Evolutionary conservation across 768 basidiomycete species (phyloP).

Genomic region (Boletus rufocinnamomeus): DNA sequence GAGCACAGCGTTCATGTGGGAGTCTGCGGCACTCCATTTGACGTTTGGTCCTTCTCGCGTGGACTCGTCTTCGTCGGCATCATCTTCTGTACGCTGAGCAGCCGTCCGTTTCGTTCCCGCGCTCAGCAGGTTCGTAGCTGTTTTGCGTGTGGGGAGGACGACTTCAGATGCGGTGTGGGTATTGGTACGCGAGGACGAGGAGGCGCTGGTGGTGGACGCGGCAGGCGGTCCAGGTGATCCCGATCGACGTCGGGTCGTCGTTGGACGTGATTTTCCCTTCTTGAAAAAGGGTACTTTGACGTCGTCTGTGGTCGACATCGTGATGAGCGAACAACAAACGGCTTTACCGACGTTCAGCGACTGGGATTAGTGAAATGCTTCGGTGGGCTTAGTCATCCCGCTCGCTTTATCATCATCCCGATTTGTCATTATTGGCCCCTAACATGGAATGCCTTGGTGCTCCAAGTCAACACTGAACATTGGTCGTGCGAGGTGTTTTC

Average conservation of each 20-base stretch:
- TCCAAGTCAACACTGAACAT: not conserved
- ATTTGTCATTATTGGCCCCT: slow-evolving; percentile 20
- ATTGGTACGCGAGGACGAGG: slow-evolving; percentile 28
- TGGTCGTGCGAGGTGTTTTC: not conserved
- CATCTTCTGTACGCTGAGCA: slow-evolving; percentile 49
- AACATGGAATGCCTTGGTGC: not conserved
- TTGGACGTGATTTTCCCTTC: slow-evolving; percentile 77
- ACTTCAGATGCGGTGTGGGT: slow-evolving; percentile 53
- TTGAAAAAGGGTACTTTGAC: slow-evolving; percentile 86
- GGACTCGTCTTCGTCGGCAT: slow-evolving; percentile 49
- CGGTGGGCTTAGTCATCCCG: slow-evolving; percentile 22
- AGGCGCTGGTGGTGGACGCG: slow-evolving; percentile 18
- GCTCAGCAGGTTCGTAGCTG: slow-evolving; percentile 67
- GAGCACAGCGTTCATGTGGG: slow-evolving; percentile 69
- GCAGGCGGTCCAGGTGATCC: slow-evolving; percentile 51
- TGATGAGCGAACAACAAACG: slow-evolving; percentile 4
- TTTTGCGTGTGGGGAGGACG: slow-evolving; percentile 73
- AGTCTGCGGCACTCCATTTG: slow-evolving; percentile 76
- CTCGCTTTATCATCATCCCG: slow-evolving; percentile 6
- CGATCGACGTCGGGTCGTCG: slow-evolving; percentile 75
- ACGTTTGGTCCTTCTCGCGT: slow-evolving; percentile 54
- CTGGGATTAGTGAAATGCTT: not conserved
- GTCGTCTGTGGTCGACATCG: slow-evolving; percentile 37
- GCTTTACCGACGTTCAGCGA: not conserved
- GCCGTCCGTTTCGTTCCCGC: slow-evolving; percentile 71